Conservation (phyloP, 768 basidiomycete species). For the Crepidotus variabilis region DNA sequence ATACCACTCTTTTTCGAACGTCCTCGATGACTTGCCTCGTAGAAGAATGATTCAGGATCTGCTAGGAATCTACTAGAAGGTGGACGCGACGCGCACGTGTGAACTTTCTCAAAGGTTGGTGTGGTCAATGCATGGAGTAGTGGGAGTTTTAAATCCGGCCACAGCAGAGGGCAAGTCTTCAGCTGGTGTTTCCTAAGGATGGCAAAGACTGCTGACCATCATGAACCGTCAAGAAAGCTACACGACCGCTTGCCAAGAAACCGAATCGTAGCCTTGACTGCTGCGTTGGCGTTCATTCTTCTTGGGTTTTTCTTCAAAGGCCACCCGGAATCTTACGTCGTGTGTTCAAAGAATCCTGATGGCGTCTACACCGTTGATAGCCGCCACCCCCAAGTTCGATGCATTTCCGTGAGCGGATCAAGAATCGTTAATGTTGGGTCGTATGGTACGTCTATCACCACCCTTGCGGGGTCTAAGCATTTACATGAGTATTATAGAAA, state of each 20-base stretch:
- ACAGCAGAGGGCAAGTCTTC: too few species aligned
- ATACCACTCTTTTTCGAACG: constrained; percentile 13
- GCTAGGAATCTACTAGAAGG: too few species aligned
- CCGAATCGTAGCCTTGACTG: background rate
- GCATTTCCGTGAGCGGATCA: background rate
- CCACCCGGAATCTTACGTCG: background rate
- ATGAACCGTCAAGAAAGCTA: background rate
- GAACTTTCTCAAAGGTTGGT: too few species aligned
- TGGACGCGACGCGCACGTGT: too few species aligned
- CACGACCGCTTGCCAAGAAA: background rate
- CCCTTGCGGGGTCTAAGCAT: too few species aligned
- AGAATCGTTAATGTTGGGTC: background rate
- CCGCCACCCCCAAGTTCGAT: background rate
- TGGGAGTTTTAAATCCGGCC: too few species aligned
- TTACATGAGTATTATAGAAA: background rate
- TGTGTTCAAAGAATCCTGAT: background rate
- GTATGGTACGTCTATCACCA: background rate
- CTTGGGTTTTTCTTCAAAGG: background rate
- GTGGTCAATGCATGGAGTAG: too few species aligned
- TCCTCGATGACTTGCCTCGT: constrained; percentile 39
- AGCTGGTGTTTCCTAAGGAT: too few species aligned
- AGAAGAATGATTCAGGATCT: constrained; percentile 48
- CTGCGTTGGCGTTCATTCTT: background rate
- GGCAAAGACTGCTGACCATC: background rate
- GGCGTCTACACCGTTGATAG: background rate